Evolutionary conservation across 768 basidiomycete genomes (phyloP), one percentile per base, ranked within the genome.

Genomic region (Omphalotus guepiniiformis): DNA sequence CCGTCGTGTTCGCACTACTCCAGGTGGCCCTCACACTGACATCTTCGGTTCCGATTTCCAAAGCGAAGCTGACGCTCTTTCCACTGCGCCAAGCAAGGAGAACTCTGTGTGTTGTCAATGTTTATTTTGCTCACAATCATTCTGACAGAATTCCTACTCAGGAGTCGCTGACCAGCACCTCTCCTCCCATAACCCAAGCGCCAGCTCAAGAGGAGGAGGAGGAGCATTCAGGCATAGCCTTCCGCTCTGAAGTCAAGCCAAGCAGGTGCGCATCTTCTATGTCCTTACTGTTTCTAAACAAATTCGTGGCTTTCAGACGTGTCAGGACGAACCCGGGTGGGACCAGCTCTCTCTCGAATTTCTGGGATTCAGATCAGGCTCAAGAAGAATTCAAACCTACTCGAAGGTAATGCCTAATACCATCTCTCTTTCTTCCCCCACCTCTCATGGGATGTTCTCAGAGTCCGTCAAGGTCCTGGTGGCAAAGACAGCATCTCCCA

Each of bases 391-490:
- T 85, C 60, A 78, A 80, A 55, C 86, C 86, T 4, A 84, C 85
- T 15, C 80, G 86, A 56, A 75, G 79, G 85, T 82, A 63, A 19
- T 32, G 12, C 28, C 2, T 15, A 1, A 42, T n/a, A n/a, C n/a
- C n/a, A n/a, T n/a, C n/a, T n/a, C n/a, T n/a, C n/a, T n/a, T n/a
- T n/a, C 28, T 8, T 25, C 39, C 42, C 50, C 6, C 19, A 29
- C 3, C 1, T 6, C 15, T 27, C 34, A 37, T 8, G 9, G 16
- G 15, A 8, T 18, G 1, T 11, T 38, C 4, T 18, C 41, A 87
- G 84, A 48, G 85, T 87, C 26, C 72, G 83, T 50, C 73, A 87
- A 62, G 74, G 73, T 36, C 85, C 85, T 26, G 85, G 85, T 55
- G 85, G 85, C 21, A 60, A 72, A 40, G 85, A 87, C 58, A 78